phyloP scores from a whole-genome alignment of 1,284 basidiomycete species.

The Melampsora larici-populina region DNA sequence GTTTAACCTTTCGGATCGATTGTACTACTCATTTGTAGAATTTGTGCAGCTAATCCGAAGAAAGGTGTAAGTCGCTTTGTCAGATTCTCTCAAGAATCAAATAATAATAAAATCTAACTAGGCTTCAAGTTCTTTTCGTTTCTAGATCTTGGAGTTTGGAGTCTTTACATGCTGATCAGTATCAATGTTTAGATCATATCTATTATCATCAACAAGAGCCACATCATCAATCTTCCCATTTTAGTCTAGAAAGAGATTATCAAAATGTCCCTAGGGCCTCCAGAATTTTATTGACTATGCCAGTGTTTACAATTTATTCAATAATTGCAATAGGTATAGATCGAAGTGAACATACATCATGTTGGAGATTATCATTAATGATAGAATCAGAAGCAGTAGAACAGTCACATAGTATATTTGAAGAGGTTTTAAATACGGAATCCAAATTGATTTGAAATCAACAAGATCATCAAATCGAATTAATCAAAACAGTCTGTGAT shows the following conservation, averaged over 20 bases:
- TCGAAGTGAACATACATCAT: slow-evolving; percentile 56
- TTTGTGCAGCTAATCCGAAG: neutral
- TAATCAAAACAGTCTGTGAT: slow-evolving; percentile 34
- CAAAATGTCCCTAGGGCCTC: slow-evolving; percentile 29
- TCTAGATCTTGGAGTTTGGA: too few relatives aligned
- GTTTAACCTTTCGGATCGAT: too few relatives aligned
- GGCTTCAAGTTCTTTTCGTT: too few relatives aligned
- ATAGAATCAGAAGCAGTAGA: slow-evolving; percentile 58
- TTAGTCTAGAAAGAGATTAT: slow-evolving; percentile 54
- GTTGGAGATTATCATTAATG: slow-evolving; percentile 60
- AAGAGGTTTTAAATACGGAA: neutral
- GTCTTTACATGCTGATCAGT: too few relatives aligned
- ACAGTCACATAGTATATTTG: slow-evolving; percentile 57
- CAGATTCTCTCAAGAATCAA: too few relatives aligned
- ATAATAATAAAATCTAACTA: too few relatives aligned
- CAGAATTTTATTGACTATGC: slow-evolving; percentile 20
- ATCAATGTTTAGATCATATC: too few relatives aligned
- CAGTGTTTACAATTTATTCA: slow-evolving; percentile 57
- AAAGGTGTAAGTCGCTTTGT: neutral
- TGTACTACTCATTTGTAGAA: too few relatives aligned
- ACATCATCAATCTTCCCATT: slow-evolving; percentile 58
- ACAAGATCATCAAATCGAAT: slow-evolving; percentile 18
- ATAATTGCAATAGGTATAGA: slow-evolving; percentile 59
- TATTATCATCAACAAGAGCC: slow-evolving; percentile 56
- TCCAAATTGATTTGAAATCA: neutral